phyloP scores from a whole-genome alignment of 768 basidiomycete genomes.

The Mycena haematopus region DNA sequence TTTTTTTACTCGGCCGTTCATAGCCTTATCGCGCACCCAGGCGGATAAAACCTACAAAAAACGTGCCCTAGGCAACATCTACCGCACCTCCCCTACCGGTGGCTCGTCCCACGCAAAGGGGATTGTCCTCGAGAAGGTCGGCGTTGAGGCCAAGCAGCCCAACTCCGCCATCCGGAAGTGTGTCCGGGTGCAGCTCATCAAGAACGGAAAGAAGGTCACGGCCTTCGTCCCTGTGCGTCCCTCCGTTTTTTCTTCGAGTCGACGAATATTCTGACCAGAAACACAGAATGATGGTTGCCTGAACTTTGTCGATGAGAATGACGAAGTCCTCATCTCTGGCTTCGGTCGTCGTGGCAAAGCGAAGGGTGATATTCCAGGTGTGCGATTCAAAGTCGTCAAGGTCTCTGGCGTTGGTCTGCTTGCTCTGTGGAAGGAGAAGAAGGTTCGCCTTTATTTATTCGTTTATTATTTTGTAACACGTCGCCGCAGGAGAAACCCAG shows the following conservation, averaged over 20 bases:
- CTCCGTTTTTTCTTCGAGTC: constrained; percentile 13
- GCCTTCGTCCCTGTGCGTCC: constrained; percentile 95
- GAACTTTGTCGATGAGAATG: constrained; percentile 99
- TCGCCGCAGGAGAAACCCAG: constrained; percentile 75
- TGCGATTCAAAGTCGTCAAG: constrained; percentile 99
- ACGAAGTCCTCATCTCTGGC: constrained; percentile 99
- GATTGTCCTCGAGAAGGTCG: constrained; percentile 99
- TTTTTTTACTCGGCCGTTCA: constrained; percentile 4
- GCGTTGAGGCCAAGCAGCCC: constrained; percentile 99
- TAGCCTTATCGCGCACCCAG: constrained; percentile 45
- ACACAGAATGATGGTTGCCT: constrained; percentile 92
- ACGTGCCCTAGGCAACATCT: constrained; percentile 98
- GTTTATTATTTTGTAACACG: constrained; percentile 1
- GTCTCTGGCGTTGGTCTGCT: constrained; percentile 99
- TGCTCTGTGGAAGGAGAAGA: constrained; percentile 99
- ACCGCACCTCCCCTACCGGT: constrained; percentile 99
- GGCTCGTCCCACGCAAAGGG: constrained; percentile 99
- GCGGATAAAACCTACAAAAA: constrained; percentile 99
- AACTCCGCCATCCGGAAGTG: constrained; percentile 99
- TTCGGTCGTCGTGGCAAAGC: constrained; percentile 99
- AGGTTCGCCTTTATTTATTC: constrained; percentile 59
- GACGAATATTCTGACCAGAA: constrained; percentile 1
- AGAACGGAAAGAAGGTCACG: constrained; percentile 99
- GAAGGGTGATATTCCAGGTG: constrained; percentile 99
- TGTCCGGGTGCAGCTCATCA: constrained; percentile 99